Evolutionary conservation across 257 asterid species (phyloP), one percentile per base, ranked within the genome.

Genomic region (Nicotiana knightiana): DNA sequence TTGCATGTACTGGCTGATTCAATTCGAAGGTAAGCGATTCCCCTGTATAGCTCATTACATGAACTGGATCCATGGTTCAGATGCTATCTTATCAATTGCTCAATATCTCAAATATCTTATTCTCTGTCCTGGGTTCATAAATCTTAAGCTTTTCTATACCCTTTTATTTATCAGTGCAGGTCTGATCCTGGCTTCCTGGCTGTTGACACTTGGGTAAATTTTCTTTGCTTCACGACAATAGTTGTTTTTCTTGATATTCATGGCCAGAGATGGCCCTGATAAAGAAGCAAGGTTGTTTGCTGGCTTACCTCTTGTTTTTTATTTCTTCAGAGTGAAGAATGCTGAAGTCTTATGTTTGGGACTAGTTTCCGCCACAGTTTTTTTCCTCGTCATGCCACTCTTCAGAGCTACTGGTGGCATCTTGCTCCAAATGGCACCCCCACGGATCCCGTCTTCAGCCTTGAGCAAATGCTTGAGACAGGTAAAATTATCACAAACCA

Each of bases 311-410:
- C 39, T 64, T 39, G n/a, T 35, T 58, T 43, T 82, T 54, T 57
- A 32, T 48, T 76, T 33, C 84, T 80, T 82, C 84, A 96, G 98
- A 90, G 97, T 93, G 76, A 88, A 88, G 62, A 96, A 96, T 87
- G 99, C 99, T 53, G 98, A 96, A 88, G 98, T 96, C 67, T 82
- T 96, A 87, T 96, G 99, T 76, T 82, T 96, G 87, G 99, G 98
- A 83, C 88, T 94, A 80, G 98, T 96, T 83, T 92, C 99, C 13
- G 97, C 87, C 83, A 88, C 94, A 6, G 94, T 94, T 39, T 94
- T 96, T 85, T 93, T 96, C 96, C 92, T 96, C 32, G 96, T 89
- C 84, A 89, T 94, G 93, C 99, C 99, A 35, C 97, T 96, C 67
- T 96, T 94, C 73, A 96, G 91, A 87, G 86, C 95, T 67, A 86